A percentile compares a stretch with the other conserved stretches of the same genome.
Conservation (phyloP, 805 yeast species). For the Pichia pseudocactophila region DNA sequence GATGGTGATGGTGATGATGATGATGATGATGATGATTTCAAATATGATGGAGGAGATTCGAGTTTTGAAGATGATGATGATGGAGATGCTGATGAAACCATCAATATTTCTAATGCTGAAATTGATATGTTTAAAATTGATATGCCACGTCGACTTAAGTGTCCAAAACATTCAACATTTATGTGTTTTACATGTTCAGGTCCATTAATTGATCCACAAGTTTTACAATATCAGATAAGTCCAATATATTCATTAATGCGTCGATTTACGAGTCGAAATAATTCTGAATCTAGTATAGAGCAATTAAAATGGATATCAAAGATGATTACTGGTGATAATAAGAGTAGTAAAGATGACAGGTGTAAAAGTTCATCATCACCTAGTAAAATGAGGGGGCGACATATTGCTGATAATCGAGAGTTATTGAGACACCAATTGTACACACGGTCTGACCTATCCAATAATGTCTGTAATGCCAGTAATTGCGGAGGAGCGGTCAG, state of each 20-base stretch:
- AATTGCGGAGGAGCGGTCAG: no score
- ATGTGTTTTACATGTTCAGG: slow-evolving; percentile 19
- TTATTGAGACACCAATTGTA: no score
- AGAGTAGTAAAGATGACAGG: not conserved
- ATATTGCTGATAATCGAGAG: no score
- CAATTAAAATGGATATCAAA: slow-evolving; percentile 1
- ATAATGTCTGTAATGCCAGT: no score
- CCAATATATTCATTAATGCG: slow-evolving; percentile 12
- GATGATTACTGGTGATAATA: not conserved
- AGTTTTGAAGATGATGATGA: slow-evolving; percentile 12
- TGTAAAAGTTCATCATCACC: no score
- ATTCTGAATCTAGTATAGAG: not conserved
- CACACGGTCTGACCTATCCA: no score
- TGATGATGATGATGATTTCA: slow-evolving; percentile 8
- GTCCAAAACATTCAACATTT: slow-evolving; percentile 23
- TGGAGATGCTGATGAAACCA: slow-evolving; percentile 10
- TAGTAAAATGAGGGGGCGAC: no score
- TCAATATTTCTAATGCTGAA: slow-evolving; percentile 19
- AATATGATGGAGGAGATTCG: slow-evolving; percentile 5
- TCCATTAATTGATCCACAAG: slow-evolving; percentile 9
- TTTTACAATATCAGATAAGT: slow-evolving; percentile 12
- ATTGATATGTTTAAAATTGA: slow-evolving; percentile 21
- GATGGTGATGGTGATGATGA: slow-evolving; percentile 12
- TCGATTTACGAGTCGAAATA: not conserved
- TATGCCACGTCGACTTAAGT: slow-evolving; percentile 14